phyloP scores from a whole-genome alignment of 768 basidiomycete genomes.

The Artomyces pyxidatus region DNA sequence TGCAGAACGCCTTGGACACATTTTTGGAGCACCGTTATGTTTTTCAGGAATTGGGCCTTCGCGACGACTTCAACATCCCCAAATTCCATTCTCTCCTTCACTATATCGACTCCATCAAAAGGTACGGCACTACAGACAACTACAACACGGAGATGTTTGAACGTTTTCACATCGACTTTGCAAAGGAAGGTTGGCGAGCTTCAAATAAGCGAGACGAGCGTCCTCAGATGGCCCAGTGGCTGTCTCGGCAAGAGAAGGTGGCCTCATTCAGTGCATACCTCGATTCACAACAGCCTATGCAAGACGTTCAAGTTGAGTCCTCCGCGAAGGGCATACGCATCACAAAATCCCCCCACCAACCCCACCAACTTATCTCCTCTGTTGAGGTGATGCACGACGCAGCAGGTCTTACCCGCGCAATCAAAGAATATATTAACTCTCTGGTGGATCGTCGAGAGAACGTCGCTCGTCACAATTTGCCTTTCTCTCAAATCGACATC shows the following conservation, averaged over 20 bases:
- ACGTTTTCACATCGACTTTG: conserved; percentile 21
- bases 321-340: too few species aligned
- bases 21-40: conserved; percentile 16
- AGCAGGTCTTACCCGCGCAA: neutral
- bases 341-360: too few species aligned
- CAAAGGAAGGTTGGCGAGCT: conserved; percentile 21
- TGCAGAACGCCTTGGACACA: conserved; percentile 3
- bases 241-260: conserved; percentile 11
- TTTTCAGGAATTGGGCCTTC: conserved; percentile 6
- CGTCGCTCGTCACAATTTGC: neutral
- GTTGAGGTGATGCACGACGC: too few species aligned
- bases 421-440: neutral
- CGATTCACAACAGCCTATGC: too few species aligned
- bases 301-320: too few species aligned
- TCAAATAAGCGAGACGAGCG: conserved; percentile 19
- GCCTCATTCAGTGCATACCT: neutral
- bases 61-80: conserved; percentile 21
- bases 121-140: conserved; percentile 18
- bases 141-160: conserved; percentile 23
- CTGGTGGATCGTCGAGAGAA: neutral
- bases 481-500: neutral
- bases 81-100: conserved; percentile 20
- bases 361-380: neutral
- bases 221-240: conserved; percentile 20
- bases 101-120: conserved; percentile 13